phyloP scores from a whole-genome alignment of 2,329 filamentous ascomycete genomes.

The Fonsecaea nubica region DNA sequence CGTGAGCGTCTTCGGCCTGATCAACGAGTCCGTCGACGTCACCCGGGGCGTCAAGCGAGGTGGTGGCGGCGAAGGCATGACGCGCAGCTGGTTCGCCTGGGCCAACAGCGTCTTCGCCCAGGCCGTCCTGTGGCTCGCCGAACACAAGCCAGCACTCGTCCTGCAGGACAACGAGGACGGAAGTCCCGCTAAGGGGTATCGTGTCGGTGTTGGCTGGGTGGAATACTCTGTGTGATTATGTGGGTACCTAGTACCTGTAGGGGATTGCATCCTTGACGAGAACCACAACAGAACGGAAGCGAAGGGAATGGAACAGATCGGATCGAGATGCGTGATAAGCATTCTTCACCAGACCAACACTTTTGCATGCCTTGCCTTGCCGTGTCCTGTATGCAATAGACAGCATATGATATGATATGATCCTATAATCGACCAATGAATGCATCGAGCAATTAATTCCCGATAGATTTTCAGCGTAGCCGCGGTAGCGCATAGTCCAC shows the following conservation, averaged over 20 bases:
- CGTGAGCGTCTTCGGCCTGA: conserved; percentile 75
- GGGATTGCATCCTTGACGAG: background rate
- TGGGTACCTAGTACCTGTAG: too few relatives aligned
- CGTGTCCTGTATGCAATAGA: background rate
- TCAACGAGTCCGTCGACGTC: conserved; percentile 93
- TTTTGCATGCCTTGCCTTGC: too few relatives aligned
- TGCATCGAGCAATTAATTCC: too few relatives aligned
- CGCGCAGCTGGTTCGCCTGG: conserved; percentile 95
- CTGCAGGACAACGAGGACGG: conserved; percentile 70
- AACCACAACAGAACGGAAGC: too few relatives aligned
- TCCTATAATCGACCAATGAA: too few relatives aligned
- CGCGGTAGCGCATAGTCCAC: too few relatives aligned
- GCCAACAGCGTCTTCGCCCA: conserved; percentile 95
- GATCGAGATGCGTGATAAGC: background rate
- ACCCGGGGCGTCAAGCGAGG: conserved; percentile 54
- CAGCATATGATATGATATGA: too few relatives aligned
- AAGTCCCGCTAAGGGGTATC: conserved; percentile 41
- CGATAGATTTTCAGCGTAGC: too few relatives aligned
- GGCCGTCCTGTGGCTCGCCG: conserved; percentile 87
- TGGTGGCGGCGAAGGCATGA: conserved; percentile 67
- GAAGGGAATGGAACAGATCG: background rate
- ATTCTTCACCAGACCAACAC: too few relatives aligned
- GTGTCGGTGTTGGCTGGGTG: conserved; percentile 37
- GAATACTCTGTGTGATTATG: conserved; percentile 16
- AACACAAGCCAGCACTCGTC: conserved; percentile 84